phyloP scores from a whole-genome alignment of 495 filamentous ascomycete species.

The Cairneyella variabilis region DNA sequence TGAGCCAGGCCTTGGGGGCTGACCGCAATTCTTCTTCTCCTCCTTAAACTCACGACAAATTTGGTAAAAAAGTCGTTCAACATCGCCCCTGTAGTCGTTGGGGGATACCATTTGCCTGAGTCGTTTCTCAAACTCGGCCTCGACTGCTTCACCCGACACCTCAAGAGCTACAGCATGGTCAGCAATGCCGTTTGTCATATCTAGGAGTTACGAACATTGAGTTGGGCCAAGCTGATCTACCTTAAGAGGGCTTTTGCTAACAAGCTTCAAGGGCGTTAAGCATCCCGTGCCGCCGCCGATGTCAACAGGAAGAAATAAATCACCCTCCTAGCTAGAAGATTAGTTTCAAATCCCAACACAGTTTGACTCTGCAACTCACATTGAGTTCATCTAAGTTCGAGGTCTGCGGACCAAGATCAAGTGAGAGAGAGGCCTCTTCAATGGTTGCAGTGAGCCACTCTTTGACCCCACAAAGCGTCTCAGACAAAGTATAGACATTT shows the following conservation, averaged over 20 bases:
- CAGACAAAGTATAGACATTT: conserved; percentile 12
- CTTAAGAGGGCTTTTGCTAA: background rate
- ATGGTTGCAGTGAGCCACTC: conserved; percentile 8
- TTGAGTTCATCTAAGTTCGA: conserved; percentile 7
- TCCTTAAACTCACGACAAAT: conserved; percentile 5
- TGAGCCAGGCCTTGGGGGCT: background rate
- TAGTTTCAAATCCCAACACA: background rate
- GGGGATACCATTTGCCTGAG: background rate
- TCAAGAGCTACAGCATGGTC: conserved; percentile 4
- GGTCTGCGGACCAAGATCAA: background rate
- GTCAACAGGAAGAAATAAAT: conserved; percentile 10
- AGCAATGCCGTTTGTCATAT: background rate
- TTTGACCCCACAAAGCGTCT: conserved; percentile 6
- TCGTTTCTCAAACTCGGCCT: conserved; percentile 2
- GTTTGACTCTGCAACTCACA: background rate
- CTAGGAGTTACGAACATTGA: background rate
- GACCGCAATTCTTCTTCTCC: conserved; percentile 8
- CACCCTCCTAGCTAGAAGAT: conserved; percentile 1
- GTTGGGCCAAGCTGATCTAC: conserved; percentile 9
- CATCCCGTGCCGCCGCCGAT: conserved; percentile 14
- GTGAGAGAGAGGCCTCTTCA: background rate
- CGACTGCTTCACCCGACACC: conserved; percentile 9
- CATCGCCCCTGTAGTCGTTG: conserved; percentile 1
- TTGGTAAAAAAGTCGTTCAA: conserved; percentile 1
- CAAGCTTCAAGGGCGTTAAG: conserved; percentile 6